These are phyloP conservation scores for Diaporthe amygdali DNA, from an alignment of 2,329 filamentous ascomycete species.

Conservation along the genomic window DNA sequence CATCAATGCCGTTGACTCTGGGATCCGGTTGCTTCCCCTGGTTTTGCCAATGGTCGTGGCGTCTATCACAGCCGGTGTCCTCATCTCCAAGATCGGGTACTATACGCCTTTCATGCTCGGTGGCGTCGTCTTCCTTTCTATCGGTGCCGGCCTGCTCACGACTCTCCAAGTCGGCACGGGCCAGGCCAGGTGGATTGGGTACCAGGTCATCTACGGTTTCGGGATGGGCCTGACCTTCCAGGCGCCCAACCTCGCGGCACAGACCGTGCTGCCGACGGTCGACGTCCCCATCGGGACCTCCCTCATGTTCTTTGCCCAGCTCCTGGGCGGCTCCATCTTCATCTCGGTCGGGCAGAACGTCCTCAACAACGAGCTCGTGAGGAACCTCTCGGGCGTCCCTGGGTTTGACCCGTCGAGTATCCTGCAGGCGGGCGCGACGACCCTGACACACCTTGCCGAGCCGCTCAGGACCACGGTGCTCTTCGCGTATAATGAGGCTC, in stretches of 20 bases:
- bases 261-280: conserved; percentile 46
- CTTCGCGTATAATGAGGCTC: conserved; percentile 63
- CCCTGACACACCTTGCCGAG: conserved; percentile 29
- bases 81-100: conserved; percentile 46
- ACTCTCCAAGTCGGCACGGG: conserved; percentile 43
- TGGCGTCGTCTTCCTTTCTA: conserved; percentile 40
- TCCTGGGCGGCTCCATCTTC: conserved; percentile 52
- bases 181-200: conserved; percentile 41
- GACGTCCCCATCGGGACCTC: conserved; percentile 49
- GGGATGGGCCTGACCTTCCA: conserved; percentile 51
- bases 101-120: conserved; percentile 50
- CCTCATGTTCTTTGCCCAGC: conserved; percentile 51
- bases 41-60: conserved; percentile 46
- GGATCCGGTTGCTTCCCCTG: conserved; percentile 48
- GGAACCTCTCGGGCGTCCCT: conserved; percentile 36
- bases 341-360: conserved; percentile 52
- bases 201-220: conserved; percentile 49
- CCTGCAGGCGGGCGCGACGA: conserved; percentile 28
- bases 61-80: conserved; percentile 44
- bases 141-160: conserved; percentile 49
- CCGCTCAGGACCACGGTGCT: conserved; percentile 29
- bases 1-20: conserved; percentile 45
- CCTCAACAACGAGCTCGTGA: conserved; percentile 45
- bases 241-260: conserved; percentile 50
- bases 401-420: conserved; percentile 31